Evolutionary conservation across 371 early-diverging fungal species (phyloP), one percentile per base, ranked within the genome.

Genomic region (Mortierella sp.): DNA sequence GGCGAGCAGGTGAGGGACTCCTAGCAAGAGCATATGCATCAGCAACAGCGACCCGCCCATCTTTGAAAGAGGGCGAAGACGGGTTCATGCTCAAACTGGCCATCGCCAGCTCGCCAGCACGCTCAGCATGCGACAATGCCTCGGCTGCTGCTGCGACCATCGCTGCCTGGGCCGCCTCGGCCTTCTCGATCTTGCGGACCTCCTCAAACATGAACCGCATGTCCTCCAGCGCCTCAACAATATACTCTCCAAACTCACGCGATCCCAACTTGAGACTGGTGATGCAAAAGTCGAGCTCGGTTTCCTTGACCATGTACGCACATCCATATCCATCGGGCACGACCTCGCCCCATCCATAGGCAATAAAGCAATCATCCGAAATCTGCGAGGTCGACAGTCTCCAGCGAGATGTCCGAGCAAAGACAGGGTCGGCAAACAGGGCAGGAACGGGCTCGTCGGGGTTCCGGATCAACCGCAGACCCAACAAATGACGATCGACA

Each of bases 301-400:
- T 89, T 63, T 92, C 89, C 86, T 95, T 95, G 85, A 97, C 93
- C 93, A 96, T 96, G 89, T 98, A 98, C 19, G 98, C 97, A 78
- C 92, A 79, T 58, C 97, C 97, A 82, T 93, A 98, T 1, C 98
- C 98, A 83, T 96, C 95, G 40, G 95, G 92, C n/a, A 96, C 94
- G 47, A 98, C 98, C 84, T 95, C 95, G 67, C 97, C 97, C 97
- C 97, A 98, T n/a, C 98, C 98, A 77, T 97, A 98, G 65, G 94
- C 94, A 71, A 92, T 91, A 87, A 95, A 97, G 87, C 94, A 89
- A 77, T 97, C 96, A 68, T 94, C 93, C 19, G 95, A 89, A 68
- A 98, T 89, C 86, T 98, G 97, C 39, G 96, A 96, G 0, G 98
- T 97, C 19, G 96, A 96, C 53, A 98, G 81, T 75, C 90, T 93